These are phyloP conservation scores for Peribolospora baueri DNA, from an alignment of 768 basidiomycete species.

Conservation along the genomic window DNA sequence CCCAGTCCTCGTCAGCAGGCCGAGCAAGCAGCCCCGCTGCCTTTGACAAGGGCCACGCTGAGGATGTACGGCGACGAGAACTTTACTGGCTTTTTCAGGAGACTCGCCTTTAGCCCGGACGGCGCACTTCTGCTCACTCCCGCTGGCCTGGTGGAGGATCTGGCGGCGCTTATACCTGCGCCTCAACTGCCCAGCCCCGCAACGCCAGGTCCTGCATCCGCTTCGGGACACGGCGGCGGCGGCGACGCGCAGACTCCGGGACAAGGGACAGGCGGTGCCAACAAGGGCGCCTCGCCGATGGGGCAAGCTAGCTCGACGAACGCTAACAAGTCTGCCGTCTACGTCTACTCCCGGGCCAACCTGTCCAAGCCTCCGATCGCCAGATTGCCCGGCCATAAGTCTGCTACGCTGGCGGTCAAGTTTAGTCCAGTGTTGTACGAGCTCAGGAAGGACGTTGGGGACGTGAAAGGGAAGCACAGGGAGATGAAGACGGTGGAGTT, in stretches of 20 bases:
- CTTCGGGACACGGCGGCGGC: too few species aligned
- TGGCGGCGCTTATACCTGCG: slow-evolving; percentile 25
- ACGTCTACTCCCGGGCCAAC: slow-evolving; percentile 87
- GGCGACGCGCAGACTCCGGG: too few species aligned
- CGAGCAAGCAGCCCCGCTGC: slow-evolving; percentile 11
- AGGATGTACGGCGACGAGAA: slow-evolving; percentile 87
- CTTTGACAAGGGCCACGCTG: slow-evolving; percentile 23
- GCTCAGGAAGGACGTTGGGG: slow-evolving; percentile 40
- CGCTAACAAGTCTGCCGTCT: slow-evolving; percentile 35
- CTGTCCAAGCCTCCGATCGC: slow-evolving; percentile 71
- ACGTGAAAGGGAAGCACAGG: slow-evolving; percentile 16
- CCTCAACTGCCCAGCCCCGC: too few species aligned
- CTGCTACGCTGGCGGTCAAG: slow-evolving; percentile 73
- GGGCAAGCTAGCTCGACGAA: too few species aligned
- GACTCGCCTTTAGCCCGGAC: slow-evolving; percentile 82
- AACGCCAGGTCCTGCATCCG: too few species aligned
- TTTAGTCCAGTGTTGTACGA: slow-evolving; percentile 89
- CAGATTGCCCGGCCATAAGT: slow-evolving; percentile 86
- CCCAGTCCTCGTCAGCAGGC: slow-evolving; percentile 16
- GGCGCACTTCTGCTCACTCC: slow-evolving; percentile 82
- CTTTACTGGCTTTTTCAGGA: slow-evolving; percentile 82
- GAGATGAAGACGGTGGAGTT: slow-evolving; percentile 2
- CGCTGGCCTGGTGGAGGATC: slow-evolving; percentile 91
- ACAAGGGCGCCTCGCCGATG: too few species aligned
- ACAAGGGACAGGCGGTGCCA: too few species aligned